Percentiles rank a stretch among this genome's conserved stretches.
phyloP scores from a whole-genome alignment of 2,329 filamentous ascomycete genomes.

The Aspergillus intermedius region DNA sequence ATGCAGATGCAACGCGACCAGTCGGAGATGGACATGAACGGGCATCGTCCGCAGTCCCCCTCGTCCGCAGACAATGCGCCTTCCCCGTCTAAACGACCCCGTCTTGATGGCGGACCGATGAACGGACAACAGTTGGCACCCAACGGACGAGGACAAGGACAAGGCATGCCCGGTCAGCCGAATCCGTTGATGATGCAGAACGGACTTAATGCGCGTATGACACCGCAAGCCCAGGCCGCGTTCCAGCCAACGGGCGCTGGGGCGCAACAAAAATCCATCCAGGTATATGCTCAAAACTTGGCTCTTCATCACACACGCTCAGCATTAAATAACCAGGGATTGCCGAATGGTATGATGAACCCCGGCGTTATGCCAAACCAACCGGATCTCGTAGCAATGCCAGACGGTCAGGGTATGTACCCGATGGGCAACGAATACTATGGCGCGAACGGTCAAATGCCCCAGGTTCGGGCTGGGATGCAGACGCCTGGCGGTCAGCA shows the following conservation, averaged over 20 bases:
- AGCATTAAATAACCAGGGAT: conserved; percentile 73
- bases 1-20: conserved; percentile 84
- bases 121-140: conserved; percentile 72
- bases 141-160: conserved; percentile 62
- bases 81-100: conserved; percentile 83
- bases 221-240: conserved; percentile 63
- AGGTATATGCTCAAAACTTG: conserved; percentile 79
- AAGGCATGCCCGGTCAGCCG: conserved; percentile 64
- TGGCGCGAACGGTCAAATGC: conserved; percentile 50
- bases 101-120: conserved; percentile 68
- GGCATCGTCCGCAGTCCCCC: conserved; percentile 73
- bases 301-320: conserved; percentile 69
- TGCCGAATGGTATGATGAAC: conserved; percentile 65
- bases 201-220: conserved; percentile 72
- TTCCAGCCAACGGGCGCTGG: conserved; percentile 51
- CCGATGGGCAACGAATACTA: conserved; percentile 52
- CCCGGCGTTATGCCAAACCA: conserved; percentile 63
- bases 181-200: conserved; percentile 51
- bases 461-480: conserved; percentile 33
- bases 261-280: conserved; percentile 74
- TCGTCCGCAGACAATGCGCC: conserved; percentile 79
- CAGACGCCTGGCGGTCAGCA: conserved; percentile 36
- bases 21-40: conserved; percentile 78
- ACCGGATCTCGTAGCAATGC: conserved; percentile 75
- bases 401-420: conserved; percentile 50